Conservation (phyloP, 2,329 filamentous ascomycete genomes). For the Cladophialophora immunda region DNA sequence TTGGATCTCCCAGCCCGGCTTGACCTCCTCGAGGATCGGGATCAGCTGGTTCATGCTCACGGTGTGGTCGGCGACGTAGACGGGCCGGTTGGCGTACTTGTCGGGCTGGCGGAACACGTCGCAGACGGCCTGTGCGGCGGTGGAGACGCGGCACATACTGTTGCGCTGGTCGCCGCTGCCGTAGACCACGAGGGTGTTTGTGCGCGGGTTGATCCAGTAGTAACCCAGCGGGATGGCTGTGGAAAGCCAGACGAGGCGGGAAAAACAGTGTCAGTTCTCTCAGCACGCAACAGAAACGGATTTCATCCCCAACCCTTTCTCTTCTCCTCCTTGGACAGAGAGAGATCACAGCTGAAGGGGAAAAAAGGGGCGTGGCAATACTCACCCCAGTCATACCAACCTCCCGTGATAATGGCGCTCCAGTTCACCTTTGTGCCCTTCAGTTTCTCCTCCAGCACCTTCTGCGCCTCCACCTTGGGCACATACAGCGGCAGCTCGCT, state of each 20-base stretch:
- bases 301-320: too few relatives aligned
- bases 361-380: not conserved
- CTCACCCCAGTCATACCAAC: conserved; percentile 31
- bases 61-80: conserved; percentile 29
- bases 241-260: not conserved
- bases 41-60: conserved; percentile 30
- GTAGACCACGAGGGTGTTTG: conserved; percentile 27
- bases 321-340: not conserved
- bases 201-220: conserved; percentile 30
- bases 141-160: conserved; percentile 27
- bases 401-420: conserved; percentile 29
- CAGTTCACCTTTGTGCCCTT: conserved; percentile 15
- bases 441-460: conserved; percentile 25
- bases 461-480: conserved; percentile 29
- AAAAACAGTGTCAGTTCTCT: not conserved
- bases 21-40: conserved; percentile 22
- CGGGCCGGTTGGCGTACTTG: conserved; percentile 21
- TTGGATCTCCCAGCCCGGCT: conserved; percentile 24
- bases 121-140: conserved; percentile 25
- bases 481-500: conserved; percentile 24
- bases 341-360: not conserved
- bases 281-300: too few relatives aligned
- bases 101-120: conserved; percentile 20
- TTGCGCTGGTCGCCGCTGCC: conserved; percentile 25
- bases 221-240: conserved; percentile 28